These are phyloP conservation scores for Komagataella pseudopastoris DNA, from an alignment of 805 yeast species.

Conservation along the genomic window DNA sequence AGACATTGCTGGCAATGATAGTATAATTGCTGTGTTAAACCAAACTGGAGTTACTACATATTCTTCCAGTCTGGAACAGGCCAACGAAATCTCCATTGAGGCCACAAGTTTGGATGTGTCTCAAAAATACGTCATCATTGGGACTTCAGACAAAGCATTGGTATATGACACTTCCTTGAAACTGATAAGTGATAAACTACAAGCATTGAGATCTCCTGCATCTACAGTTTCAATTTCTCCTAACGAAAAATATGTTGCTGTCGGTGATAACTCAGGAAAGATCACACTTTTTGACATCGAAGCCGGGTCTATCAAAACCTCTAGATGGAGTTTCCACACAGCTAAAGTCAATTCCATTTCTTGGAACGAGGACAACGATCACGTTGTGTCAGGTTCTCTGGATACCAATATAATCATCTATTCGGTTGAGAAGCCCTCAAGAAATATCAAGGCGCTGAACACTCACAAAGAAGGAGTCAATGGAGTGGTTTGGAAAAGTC, in stretches of 20 bases:
- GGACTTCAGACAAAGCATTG: neutral
- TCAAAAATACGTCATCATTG: slow-evolving; percentile 10
- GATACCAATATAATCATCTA: slow-evolving; percentile 76
- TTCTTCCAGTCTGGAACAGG: slow-evolving; percentile 12
- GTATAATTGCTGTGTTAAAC: slow-evolving; percentile 27
- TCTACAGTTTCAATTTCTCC: slow-evolving; percentile 59
- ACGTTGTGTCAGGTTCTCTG: slow-evolving; percentile 65
- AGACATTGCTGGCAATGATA: slow-evolving; percentile 21
- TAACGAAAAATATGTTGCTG: slow-evolving; percentile 54
- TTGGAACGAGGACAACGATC: slow-evolving; percentile 70
- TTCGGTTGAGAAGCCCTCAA: slow-evolving; percentile 66
- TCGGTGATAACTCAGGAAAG: slow-evolving; percentile 82
- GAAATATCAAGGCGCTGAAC: slow-evolving; percentile 57
- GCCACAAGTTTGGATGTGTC: slow-evolving; percentile 35
- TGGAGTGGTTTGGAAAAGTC: slow-evolving; percentile 52
- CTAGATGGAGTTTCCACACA: slow-evolving; percentile 94
- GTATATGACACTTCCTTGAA: neutral
- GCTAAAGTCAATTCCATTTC: slow-evolving; percentile 63
- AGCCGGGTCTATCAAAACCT: slow-evolving; percentile 48
- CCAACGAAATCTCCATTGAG: slow-evolving; percentile 19
- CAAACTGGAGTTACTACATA: slow-evolving; percentile 25
- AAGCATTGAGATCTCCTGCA: slow-evolving; percentile 45
- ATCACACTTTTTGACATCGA: slow-evolving; percentile 53
- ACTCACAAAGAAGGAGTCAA: slow-evolving; percentile 87
- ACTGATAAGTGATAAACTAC: slow-evolving; percentile 11